Percentiles rank a stretch among this genome's conserved stretches.
Conservation (phyloP, 257 asterid genomes). For the Nicotiana tomentosiformis region DNA sequence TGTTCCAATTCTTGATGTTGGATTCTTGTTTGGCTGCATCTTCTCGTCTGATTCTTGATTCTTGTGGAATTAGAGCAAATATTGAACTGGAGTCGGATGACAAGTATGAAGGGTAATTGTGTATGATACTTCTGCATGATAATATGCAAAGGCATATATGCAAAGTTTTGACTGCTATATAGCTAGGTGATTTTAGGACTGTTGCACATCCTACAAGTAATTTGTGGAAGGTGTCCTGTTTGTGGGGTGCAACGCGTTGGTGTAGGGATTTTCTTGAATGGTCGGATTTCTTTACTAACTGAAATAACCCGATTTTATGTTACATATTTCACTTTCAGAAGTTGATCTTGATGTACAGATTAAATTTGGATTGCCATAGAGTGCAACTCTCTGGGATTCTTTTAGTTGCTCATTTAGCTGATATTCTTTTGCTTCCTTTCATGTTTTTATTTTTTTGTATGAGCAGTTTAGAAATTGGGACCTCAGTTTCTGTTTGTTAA, state of each 20-base stretch:
- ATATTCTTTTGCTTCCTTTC: not conserved
- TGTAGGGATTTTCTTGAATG: not conserved
- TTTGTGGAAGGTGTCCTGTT: not conserved
- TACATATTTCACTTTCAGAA: not conserved
- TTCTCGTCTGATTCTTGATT: not conserved
- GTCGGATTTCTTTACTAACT: not conserved
- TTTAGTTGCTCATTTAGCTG: not conserved
- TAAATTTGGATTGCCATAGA: not conserved
- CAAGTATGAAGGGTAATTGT: constrained; percentile 7
- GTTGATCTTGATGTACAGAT: constrained; percentile 1
- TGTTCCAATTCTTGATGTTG: not conserved
- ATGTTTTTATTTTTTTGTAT: not conserved
- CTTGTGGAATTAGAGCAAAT: not conserved
- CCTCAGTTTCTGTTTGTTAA: not conserved
- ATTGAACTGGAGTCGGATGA: not conserved
- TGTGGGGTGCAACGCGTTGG: not conserved
- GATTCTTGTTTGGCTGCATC: not conserved
- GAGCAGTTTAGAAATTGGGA: not conserved
- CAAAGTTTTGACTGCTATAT: constrained; percentile 40
- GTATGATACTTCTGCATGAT: constrained; percentile 35
- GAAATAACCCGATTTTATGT: not conserved
- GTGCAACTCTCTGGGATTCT: not conserved
- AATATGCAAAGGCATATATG: constrained; percentile 38
- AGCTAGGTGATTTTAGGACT: constrained; percentile 24
- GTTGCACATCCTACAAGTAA: constrained; percentile 6